Evolutionary conservation across 129 eudicot species (phyloP).

Genomic region (Centaurea solstitialis): DNA sequence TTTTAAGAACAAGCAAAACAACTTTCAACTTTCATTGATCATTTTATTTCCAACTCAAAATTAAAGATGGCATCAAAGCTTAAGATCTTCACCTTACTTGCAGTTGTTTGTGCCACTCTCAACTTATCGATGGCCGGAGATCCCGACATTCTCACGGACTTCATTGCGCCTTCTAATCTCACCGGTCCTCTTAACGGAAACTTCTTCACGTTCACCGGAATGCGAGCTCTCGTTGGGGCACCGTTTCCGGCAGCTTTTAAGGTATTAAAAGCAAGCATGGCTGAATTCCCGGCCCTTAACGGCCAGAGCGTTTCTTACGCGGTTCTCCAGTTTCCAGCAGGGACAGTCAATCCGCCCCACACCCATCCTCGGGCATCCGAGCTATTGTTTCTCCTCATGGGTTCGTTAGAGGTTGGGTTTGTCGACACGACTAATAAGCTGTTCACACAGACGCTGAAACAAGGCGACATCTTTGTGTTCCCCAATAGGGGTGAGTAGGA

Average conservation of each 20-base stretch:
- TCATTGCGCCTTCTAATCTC: neutral
- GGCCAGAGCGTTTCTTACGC: slow-evolving; percentile 34
- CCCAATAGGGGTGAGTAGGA: too few species aligned
- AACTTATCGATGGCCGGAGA: slow-evolving; percentile 15
- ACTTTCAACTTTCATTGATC: neutral
- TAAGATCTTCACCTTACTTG: neutral
- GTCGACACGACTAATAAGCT: slow-evolving; percentile 37
- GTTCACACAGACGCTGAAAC: slow-evolving; percentile 29
- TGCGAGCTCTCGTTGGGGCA: slow-evolving; percentile 21
- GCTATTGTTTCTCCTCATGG: slow-evolving; percentile 31
- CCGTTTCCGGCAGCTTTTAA: slow-evolving; percentile 32
- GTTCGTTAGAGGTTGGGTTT: slow-evolving; percentile 35
- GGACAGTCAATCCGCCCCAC: slow-evolving; percentile 35
- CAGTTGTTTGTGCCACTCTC: slow-evolving; percentile 21
- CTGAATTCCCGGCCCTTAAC: slow-evolving; percentile 39
- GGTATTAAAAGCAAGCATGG: slow-evolving; percentile 31
- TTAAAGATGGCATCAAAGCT: slow-evolving; percentile 20
- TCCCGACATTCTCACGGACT: slow-evolving; percentile 27
- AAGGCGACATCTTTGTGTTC: slow-evolving; percentile 40
- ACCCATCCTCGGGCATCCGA: slow-evolving; percentile 46
- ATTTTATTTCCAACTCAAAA: neutral
- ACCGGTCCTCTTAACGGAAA: slow-evolving; percentile 6
- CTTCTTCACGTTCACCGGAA: slow-evolving; percentile 37
- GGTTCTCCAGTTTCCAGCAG: slow-evolving; percentile 26
- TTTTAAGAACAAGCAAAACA: slow-evolving; percentile 12